These are phyloP conservation scores for Oenanthe sinensis DNA, from an alignment of 129 eudicot species.

Conservation along the genomic window DNA sequence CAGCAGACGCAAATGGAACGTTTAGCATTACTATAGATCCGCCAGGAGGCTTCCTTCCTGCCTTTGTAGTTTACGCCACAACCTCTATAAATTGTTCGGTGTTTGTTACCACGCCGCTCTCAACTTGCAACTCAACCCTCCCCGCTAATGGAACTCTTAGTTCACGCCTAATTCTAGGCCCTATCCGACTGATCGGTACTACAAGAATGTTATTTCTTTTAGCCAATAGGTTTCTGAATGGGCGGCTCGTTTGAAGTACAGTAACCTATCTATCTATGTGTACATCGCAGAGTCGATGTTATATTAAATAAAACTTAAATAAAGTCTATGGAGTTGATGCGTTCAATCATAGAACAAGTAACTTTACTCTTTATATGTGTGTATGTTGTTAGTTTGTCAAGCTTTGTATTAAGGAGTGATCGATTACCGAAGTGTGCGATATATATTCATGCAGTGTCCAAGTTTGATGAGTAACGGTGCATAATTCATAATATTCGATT, in stretches of 20 bases:
- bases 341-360: too few species aligned
- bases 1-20: slow-evolving; percentile 20
- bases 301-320: too few species aligned
- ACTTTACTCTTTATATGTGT: too few species aligned
- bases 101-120: slow-evolving; percentile 29
- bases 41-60: neutral
- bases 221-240: neutral
- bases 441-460: too few species aligned
- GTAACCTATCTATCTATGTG: too few species aligned
- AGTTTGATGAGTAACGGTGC: too few species aligned
- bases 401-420: too few species aligned
- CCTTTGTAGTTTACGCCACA: neutral
- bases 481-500: too few species aligned
- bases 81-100: slow-evolving; percentile 21
- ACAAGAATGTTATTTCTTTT: neutral
- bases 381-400: too few species aligned
- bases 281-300: neutral
- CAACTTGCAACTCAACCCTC: slow-evolving; percentile 23
- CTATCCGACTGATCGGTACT: neutral
- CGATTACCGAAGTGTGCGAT: too few species aligned
- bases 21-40: slow-evolving; percentile 16
- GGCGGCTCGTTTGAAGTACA: neutral
- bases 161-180: slow-evolving; percentile 8
- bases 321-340: too few species aligned
- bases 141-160: slow-evolving; percentile 19